Evolutionary conservation across 768 basidiomycete species (phyloP), one percentile per base, ranked within the genome.

Genomic region (Pulveroboletus sp.): DNA sequence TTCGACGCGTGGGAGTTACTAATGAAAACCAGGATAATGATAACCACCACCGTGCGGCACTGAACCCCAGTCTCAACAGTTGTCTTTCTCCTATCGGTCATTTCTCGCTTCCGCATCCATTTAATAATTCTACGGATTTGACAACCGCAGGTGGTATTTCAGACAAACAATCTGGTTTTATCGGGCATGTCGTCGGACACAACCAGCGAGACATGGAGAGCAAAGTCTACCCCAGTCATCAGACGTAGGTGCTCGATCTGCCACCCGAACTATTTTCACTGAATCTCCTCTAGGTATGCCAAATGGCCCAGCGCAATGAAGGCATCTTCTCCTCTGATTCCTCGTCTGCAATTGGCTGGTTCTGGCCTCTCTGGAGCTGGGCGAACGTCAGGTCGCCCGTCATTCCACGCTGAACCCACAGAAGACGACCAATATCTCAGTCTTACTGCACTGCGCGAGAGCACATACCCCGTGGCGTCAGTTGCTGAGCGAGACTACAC

Each of bases 21-120:
- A 14, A 16, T 7, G 55, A 41, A 41, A 49, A 30, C 13, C 45
- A 30, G 29, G 50, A 24, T 4, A 34, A 30, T 37, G 39, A 23
- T 2, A 14, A 20, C n/a, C 32, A 45, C 27, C 11, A n/a, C 20
- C 24, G 27, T 7, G 9, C 11, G 2, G 9, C 44, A 29, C 31
- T 34, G 12, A 58, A 44, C 31, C 47, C 54, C 37, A 50, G 23
- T 17, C 1, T 8, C 16, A 26, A 22, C 14, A 17, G 23, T 9
- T 45, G 38, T 41, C 60, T 64, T 20, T 59, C 62, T 10, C 60
- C 62, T 35, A 56, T 59, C 16, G 4, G 12, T 4, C 46, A 63
- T 36, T 16, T 58, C 26, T 34, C 46, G 12, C 26, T 64, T 29
- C 46, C 50, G 1, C 47, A 53, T 19, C 49, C 59, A 19, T 55